A percentile compares a stretch with the other conserved stretches of the same genome.
These are phyloP conservation scores for Sequoiadendron giganteum DNA, from an alignment of 75 land plant genomes.

Conservation along the genomic window DNA sequence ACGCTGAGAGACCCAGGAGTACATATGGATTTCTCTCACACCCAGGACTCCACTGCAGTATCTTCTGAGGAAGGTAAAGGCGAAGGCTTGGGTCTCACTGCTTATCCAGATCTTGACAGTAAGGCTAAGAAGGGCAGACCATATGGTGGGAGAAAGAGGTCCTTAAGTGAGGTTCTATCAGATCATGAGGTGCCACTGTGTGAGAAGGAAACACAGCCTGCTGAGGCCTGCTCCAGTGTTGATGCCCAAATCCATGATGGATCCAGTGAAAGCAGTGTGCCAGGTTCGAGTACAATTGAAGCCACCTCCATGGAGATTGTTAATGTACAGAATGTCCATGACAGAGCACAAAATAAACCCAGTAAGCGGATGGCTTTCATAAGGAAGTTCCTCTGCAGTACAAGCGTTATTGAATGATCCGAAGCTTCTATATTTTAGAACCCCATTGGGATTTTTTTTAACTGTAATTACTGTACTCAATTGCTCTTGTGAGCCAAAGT, in stretches of 20 bases:
- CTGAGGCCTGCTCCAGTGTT: background rate
- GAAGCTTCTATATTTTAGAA: too few species aligned
- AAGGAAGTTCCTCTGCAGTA: background rate
- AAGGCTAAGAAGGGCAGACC: background rate
- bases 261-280: background rate
- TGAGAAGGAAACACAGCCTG: background rate
- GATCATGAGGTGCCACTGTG: background rate
- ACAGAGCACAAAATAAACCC: background rate
- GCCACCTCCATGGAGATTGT: background rate
- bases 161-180: background rate
- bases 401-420: background rate
- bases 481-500: too few species aligned
- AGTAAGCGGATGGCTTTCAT: background rate
- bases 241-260: background rate
- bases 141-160: background rate
- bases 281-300: background rate
- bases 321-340: too few species aligned
- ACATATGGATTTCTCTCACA: slow-evolving; percentile 6
- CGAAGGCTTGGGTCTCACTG: background rate
- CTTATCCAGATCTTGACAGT: background rate
- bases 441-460: too few species aligned
- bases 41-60: background rate
- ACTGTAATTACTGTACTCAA: too few species aligned
- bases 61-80: background rate
- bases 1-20: slow-evolving; percentile 50